Evolutionary conservation across 2,329 filamentous ascomycete genomes (phyloP), one percentile per base, ranked within the genome.

Genomic region (Fusarium sp.): DNA sequence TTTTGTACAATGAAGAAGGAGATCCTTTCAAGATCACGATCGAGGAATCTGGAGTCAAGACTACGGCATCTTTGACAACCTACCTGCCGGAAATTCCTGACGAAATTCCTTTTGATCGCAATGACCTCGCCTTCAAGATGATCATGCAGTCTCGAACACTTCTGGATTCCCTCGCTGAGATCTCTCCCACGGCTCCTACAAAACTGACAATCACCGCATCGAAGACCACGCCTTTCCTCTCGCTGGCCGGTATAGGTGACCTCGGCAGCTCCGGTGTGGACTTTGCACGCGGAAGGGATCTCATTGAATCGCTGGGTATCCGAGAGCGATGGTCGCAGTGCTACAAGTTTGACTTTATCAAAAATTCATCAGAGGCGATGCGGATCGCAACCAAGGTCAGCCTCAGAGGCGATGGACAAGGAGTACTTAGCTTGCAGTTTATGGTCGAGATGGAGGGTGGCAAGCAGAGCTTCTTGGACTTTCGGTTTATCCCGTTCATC

Each of bases 351-450:
- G 87, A 91, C 59, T 87, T 97, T 57, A 85, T 99, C 76, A 93
- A 92, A 78, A 91, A 91, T 70, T 94, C 95, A 0, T 89, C 89
- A 49, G 90, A 95, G 69, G 95, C 96, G n/a, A 98, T 99, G 95
- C 89, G 90, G 49, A 88, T 93, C 36, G 93, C 94, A 4, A 94
- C 87, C 75, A 99, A 98, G 80, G 94, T 98, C 62, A 97, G 93
- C 77, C 86, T 99, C 66, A 86, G 96, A 14, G 91, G 93, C 0
- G 96, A 99, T 79, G 85, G 87, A 2, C 93, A 97, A 77, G 95
- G 96, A 0, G 95, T 99, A 29, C 80, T 99, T 69, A 97, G 93
- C 79, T 81, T 98, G 77, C 96, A 99, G 77, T 97, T 98, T 75
- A 96, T 99, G 91, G 90, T 99, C 14, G 93, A 97, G 77, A 85